Base-by-base conservation (phyloP, 2,329 filamentous ascomycete genomes). In the Pestalotiopsis sp. region DNA sequence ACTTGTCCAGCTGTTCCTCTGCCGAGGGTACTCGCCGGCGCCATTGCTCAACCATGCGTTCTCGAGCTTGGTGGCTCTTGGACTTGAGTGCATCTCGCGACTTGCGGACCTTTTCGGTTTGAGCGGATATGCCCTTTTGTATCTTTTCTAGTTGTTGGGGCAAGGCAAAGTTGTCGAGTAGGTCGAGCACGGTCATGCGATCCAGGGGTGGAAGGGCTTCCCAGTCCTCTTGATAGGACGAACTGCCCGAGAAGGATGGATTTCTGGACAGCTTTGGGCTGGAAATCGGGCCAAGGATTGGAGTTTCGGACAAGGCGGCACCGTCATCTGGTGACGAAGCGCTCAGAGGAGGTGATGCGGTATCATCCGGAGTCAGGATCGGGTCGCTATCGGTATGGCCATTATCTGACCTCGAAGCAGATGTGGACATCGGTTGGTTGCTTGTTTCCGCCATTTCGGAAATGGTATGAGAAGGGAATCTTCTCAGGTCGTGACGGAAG, bases 11-110 rank as follows among this genome's bases (percentile, higher is more conserved):
- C 83, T 97, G 94, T 80, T 98, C 95, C 71, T 97, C 95, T 20
- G 95, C 92, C 3, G 93, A 91, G 2, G 94, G 94, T 11, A 97
- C 89, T 52, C 95, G 89, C 67, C 93, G 92, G 69, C 94, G 90
- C 94, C 94, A 97, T 83, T 98, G 94, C 73, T 97, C 95, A 27
- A 98, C 92, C 77, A 98, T 94, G 70, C 93, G 91, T 73, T 97
- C 92, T 76, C 91, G 93, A n/a, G 95, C 95, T 74, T 89, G 89
- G 76, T 91, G 86, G 64, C 94, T 91, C 72, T 88, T 91, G 23
- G 90, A 90, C 79, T 93, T 94, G 71, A 97, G 81, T 69, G 90
- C 94, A 78, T 96, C 92, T 75, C 93, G 90, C 70, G 96, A 95
- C 76, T 90, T 90, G 71, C 91, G 91, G 39, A 98, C 92, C 80